These are phyloP conservation scores for Nannochloropsis granulata DNA, from an alignment of 108 stramenopile genomes.

Conservation along the genomic window DNA sequence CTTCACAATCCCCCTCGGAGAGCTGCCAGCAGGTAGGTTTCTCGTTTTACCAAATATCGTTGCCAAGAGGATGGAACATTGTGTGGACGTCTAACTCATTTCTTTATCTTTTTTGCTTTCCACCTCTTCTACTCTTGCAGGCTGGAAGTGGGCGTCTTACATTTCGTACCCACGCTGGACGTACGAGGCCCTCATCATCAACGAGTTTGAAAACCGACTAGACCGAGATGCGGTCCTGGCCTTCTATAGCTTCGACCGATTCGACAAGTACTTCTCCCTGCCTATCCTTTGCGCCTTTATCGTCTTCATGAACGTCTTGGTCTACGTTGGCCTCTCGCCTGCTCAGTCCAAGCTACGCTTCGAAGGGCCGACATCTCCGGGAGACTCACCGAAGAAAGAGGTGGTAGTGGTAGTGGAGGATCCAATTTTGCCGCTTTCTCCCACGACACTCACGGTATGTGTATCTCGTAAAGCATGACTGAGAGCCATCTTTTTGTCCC, in stretches of 20 bases:
- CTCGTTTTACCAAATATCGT: neutral
- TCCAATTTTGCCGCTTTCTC: neutral
- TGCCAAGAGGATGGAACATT: too few relatives aligned
- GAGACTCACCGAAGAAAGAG: neutral
- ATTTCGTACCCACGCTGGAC: neutral
- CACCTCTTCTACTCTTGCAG: neutral
- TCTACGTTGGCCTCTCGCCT: neutral
- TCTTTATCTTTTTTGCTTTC: neutral
- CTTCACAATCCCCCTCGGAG: neutral
- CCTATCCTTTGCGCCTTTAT: neutral
- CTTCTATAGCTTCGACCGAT: neutral
- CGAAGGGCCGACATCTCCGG: neutral
- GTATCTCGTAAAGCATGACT: neutral
- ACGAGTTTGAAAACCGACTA: neutral
- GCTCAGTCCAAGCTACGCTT: neutral
- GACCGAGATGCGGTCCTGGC: neutral
- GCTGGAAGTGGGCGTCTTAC: conserved; percentile 3
- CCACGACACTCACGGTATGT: neutral
- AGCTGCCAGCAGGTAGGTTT: neutral
- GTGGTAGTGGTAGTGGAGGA: neutral
- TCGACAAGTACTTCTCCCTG: neutral
- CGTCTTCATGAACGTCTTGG: neutral
- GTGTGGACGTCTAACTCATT: too few relatives aligned
- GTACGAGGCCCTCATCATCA: neutral
- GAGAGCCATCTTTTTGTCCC: neutral